These are phyloP conservation scores for Eucalyptus regnans DNA, from an alignment of 345 rosid genomes.

Conservation along the genomic window DNA sequence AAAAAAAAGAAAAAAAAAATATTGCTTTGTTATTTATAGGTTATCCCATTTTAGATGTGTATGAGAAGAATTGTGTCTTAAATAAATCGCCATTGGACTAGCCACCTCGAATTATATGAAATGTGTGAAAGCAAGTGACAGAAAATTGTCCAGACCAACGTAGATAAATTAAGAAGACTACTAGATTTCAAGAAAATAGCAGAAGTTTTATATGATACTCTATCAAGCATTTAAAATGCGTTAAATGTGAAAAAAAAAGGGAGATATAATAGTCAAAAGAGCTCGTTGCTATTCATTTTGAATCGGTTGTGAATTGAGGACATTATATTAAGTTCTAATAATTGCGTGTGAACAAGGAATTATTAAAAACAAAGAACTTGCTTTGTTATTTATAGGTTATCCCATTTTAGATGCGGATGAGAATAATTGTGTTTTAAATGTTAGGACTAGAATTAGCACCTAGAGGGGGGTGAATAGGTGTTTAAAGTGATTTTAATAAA, in stretches of 20 bases:
- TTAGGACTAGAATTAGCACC: too few relatives aligned
- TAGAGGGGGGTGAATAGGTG: too few relatives aligned
- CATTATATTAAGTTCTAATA: too few relatives aligned
- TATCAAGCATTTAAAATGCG: neutral
- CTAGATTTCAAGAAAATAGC: neutral
- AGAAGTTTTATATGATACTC: neutral
- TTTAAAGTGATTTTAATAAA: too few relatives aligned
- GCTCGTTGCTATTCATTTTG: too few relatives aligned
- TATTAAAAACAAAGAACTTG: neutral
- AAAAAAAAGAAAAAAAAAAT: neutral
- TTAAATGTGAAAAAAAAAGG: too few relatives aligned
- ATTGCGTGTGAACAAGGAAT: too few relatives aligned
- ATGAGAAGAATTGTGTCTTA: neutral
- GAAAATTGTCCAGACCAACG: neutral
- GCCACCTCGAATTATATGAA: neutral
- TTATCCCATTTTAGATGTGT: neutral
- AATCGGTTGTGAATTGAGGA: too few relatives aligned
- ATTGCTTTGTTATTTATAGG: neutral
- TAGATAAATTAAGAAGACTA: neutral
- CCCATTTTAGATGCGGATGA: neutral
- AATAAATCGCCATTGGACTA: neutral
- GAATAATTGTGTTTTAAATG: neutral
- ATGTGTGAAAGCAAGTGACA: neutral
- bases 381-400: neutral
- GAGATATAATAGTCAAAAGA: too few relatives aligned